Percentiles rank a stretch among this genome's conserved stretches.
Evolutionary conservation across 2,329 filamentous ascomycete species (phyloP).

Genomic region (Aspergillus ustus): DNA sequence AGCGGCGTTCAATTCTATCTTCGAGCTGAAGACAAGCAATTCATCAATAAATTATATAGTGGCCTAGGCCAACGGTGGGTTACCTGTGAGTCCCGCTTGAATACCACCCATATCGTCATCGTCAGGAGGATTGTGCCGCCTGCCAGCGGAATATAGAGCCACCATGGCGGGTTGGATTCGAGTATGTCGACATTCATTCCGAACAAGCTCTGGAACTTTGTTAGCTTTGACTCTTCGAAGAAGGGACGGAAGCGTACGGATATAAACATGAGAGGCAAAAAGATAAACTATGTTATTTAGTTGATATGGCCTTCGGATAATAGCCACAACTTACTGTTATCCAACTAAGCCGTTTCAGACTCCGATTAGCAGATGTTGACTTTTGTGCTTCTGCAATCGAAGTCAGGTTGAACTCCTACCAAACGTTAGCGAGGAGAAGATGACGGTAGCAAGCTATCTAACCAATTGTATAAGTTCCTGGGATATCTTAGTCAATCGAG

Average conservation of each 20-base stretch:
- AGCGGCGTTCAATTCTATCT: neutral
- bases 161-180: neutral
- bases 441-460: neutral
- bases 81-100: neutral
- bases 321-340: neutral
- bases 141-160: neutral
- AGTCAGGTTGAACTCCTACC: slow-evolving; percentile 1
- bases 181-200: slow-evolving; percentile 3
- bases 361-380: neutral
- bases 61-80: neutral
- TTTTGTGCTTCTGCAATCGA: slow-evolving; percentile 3
- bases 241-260: neutral
- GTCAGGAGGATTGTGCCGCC: neutral
- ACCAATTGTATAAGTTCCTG: slow-evolving; percentile 6
- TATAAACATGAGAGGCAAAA: neutral
- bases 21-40: neutral
- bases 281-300: neutral
- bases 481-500: neutral
- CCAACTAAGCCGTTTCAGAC: slow-evolving; percentile 1
- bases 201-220: neutral
- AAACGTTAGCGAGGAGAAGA: neutral
- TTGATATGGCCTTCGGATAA: neutral
- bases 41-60: neutral
- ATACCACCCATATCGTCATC: neutral
- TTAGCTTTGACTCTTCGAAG: neutral